These are phyloP conservation scores for Voacanga thouarsii DNA, from an alignment of 257 asterid genomes.

Conservation along the genomic window DNA sequence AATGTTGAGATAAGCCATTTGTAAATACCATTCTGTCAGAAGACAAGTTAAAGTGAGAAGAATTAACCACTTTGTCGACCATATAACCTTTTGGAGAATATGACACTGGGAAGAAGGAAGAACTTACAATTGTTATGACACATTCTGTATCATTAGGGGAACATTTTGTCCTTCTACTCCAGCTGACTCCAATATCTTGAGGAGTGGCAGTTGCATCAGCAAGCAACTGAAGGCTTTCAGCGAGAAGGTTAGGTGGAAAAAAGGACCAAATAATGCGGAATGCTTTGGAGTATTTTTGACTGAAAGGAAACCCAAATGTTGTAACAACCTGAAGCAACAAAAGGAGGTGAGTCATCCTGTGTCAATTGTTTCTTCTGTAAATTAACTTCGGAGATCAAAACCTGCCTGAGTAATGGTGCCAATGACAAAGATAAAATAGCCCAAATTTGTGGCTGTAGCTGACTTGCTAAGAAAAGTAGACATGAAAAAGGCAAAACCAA, in stretches of 20 bases:
- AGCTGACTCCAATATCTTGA: slow-evolving; percentile 90
- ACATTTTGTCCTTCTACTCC: slow-evolving; percentile 72
- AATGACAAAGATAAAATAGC: slow-evolving; percentile 60
- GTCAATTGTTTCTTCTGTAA: slow-evolving; percentile 17
- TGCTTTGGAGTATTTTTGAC: slow-evolving; percentile 34
- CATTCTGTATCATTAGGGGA: slow-evolving; percentile 81
- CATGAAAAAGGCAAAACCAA: slow-evolving; percentile 74
- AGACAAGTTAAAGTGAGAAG: slow-evolving; percentile 3
- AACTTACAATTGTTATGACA: slow-evolving; percentile 60
- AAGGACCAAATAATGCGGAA: slow-evolving; percentile 71
- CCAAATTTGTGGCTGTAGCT: slow-evolving; percentile 71
- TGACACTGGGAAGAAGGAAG: background rate
- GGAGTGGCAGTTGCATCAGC: slow-evolving; percentile 82
- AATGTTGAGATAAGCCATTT: slow-evolving; percentile 64
- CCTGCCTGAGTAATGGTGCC: slow-evolving; percentile 87
- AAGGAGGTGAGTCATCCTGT: slow-evolving; percentile 22
- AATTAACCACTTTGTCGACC: background rate
- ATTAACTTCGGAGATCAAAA: slow-evolving; percentile 15
- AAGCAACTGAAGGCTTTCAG: slow-evolving; percentile 74
- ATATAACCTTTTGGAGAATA: background rate
- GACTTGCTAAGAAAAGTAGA: slow-evolving; percentile 79
- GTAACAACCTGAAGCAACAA: slow-evolving; percentile 64
- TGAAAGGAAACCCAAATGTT: slow-evolving; percentile 83
- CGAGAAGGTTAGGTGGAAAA: slow-evolving; percentile 92
- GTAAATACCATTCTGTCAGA: slow-evolving; percentile 67